A percentile compares a stretch with the other conserved stretches of the same genome.
Evolutionary conservation across 331 rosid species (phyloP).

Genomic region (Spiraea crenata): DNA sequence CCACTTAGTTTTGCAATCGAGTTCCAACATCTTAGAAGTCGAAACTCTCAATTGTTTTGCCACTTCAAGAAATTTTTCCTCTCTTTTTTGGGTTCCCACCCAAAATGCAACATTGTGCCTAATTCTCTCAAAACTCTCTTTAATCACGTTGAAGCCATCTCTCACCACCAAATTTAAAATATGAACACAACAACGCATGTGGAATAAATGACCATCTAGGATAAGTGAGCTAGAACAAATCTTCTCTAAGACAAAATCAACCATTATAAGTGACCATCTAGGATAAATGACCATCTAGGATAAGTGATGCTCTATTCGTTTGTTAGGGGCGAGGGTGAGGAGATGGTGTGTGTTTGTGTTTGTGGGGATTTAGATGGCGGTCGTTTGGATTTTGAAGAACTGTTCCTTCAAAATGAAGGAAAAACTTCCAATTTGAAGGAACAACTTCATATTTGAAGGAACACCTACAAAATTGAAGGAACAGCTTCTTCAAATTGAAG

Average conservation of each 20-base stretch:
- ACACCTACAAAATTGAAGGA: too few relatives aligned
- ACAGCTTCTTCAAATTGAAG: too few relatives aligned
- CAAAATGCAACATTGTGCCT: neutral
- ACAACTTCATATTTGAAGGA: too few relatives aligned
- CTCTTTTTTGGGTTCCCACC: neutral
- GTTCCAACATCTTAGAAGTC: neutral
- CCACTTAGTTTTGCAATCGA: slow-evolving; percentile 3
- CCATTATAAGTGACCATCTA: too few relatives aligned
- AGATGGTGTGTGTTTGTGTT: too few relatives aligned
- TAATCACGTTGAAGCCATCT: neutral
- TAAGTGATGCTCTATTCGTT: too few relatives aligned
- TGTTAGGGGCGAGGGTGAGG: too few relatives aligned
- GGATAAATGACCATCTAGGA: too few relatives aligned
- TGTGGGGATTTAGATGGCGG: too few relatives aligned
- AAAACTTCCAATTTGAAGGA: too few relatives aligned
- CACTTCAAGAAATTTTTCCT: neutral
- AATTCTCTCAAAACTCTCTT: neutral
- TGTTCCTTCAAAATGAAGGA: too few relatives aligned
- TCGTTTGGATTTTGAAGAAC: too few relatives aligned
- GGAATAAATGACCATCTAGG: neutral
- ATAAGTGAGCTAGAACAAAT: neutral
- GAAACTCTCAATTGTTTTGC: neutral
- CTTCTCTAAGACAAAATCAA: neutral
- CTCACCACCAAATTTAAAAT: neutral
- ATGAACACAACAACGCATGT: slow-evolving; percentile 1